phyloP scores from a whole-genome alignment of 1,139 yeast species.

The Petasospora fabianii region DNA sequence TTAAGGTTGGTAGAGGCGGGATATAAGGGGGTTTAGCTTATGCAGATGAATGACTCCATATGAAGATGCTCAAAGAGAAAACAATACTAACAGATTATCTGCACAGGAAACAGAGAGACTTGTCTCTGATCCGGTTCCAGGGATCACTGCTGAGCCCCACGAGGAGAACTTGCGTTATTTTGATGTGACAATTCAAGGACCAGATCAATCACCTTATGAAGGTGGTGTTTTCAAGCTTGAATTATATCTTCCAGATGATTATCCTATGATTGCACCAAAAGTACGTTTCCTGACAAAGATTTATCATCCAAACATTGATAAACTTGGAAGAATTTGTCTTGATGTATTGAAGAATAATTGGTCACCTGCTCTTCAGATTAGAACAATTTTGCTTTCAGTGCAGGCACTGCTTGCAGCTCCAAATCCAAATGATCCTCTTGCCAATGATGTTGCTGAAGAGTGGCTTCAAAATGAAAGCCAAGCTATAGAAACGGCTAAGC shows the following conservation, averaged over 20 bases:
- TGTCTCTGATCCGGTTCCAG: constrained; percentile 94
- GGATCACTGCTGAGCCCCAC: constrained; percentile 88
- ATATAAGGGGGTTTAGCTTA: too few relatives aligned
- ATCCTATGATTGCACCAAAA: constrained; percentile 92
- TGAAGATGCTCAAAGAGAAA: background rate
- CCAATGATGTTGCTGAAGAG: constrained; percentile 94
- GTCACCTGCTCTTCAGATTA: constrained; percentile 97
- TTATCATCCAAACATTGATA: constrained; percentile 95
- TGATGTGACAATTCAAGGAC: constrained; percentile 87
- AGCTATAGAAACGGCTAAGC: constrained; percentile 81
- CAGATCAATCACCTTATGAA: constrained; percentile 80
- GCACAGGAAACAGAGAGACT: constrained; percentile 87
- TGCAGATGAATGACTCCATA: too few relatives aligned
- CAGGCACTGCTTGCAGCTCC: constrained; percentile 96
- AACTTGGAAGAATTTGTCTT: constrained; percentile 90
- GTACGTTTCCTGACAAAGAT: constrained; percentile 89
- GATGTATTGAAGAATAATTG: constrained; percentile 90
- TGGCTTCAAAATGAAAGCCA: constrained; percentile 85
- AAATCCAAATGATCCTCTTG: constrained; percentile 97
- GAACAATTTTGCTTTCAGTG: constrained; percentile 88
- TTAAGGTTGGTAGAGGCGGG: too few relatives aligned
- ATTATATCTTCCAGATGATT: constrained; percentile 81
- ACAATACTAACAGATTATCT: background rate
- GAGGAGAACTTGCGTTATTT: constrained; percentile 92
- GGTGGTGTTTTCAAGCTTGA: constrained; percentile 73